Evolutionary conservation across 2,329 filamentous ascomycete species (phyloP).

Genomic region (Fusarium haematococcum): DNA sequence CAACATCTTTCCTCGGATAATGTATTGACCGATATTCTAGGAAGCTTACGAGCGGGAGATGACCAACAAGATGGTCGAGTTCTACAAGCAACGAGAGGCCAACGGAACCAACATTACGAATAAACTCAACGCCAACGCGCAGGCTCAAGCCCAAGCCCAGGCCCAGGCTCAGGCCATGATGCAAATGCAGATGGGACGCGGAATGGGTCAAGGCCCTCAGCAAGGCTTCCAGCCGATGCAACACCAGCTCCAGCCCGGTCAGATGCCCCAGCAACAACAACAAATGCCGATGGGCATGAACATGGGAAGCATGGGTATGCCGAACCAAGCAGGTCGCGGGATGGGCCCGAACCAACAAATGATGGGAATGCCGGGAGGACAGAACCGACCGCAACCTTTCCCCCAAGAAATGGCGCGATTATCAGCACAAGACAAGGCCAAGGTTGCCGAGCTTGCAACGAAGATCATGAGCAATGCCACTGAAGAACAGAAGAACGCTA

Average conservation of each 20-base stretch:
- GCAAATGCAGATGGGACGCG: slow-evolving; percentile 66
- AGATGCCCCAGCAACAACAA: slow-evolving; percentile 59
- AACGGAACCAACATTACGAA: slow-evolving; percentile 63
- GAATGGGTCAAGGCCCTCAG: slow-evolving; percentile 62
- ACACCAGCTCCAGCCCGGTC: slow-evolving; percentile 68
- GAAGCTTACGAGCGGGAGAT: slow-evolving; percentile 63
- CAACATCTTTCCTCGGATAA: background rate
- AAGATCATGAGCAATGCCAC: slow-evolving; percentile 54
- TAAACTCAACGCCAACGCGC: slow-evolving; percentile 59
- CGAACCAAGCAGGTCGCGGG: slow-evolving; percentile 52
- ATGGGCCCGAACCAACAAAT: slow-evolving; percentile 58
- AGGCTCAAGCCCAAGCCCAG: slow-evolving; percentile 55
- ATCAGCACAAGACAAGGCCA: slow-evolving; percentile 57
- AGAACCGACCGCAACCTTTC: slow-evolving; percentile 47
- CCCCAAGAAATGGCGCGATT: slow-evolving; percentile 54
- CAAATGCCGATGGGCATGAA: slow-evolving; percentile 46
- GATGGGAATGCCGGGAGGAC: slow-evolving; percentile 52
- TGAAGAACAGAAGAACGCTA: slow-evolving; percentile 61
- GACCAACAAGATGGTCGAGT: slow-evolving; percentile 58
- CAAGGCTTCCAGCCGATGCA: slow-evolving; percentile 69
- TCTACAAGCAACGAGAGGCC: slow-evolving; percentile 62
- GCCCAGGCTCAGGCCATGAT: slow-evolving; percentile 60
- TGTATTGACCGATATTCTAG: slow-evolving; percentile 50
- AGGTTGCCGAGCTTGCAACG: slow-evolving; percentile 58
- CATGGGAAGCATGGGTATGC: slow-evolving; percentile 49